Conservation (phyloP, 345 rosid species). For the Camelina sativa region DNA sequence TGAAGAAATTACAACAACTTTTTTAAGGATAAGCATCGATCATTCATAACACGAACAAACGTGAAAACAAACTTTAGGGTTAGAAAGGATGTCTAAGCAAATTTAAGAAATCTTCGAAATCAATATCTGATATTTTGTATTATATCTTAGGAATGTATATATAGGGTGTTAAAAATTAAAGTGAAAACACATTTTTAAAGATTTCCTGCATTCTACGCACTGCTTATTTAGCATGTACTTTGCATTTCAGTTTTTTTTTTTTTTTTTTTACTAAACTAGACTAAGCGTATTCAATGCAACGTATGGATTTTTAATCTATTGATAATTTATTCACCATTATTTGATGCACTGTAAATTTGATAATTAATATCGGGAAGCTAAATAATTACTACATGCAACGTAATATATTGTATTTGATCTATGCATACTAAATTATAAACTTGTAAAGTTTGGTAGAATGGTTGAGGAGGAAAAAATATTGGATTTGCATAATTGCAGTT, state of each 20-base stretch:
- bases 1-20: not conserved
- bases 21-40: not conserved
- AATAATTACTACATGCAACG: not conserved
- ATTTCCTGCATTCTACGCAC: not conserved
- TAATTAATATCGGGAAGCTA: not conserved
- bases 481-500: not conserved
- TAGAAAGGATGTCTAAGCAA: too few species aligned
- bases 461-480: not conserved
- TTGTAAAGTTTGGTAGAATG: not conserved
- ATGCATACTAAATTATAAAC: not conserved
- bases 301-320: not conserved
- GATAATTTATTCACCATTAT: not conserved
- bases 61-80: too few species aligned
- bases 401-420: not conserved
- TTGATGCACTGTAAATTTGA: not conserved
- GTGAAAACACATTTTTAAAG: not conserved
- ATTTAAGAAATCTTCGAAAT: too few species aligned
- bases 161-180: not conserved
- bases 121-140: too few species aligned
- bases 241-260: not conserved
- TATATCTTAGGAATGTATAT: too few species aligned
- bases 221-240: conserved; percentile 5
- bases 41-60: too few species aligned
- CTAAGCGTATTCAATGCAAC: not conserved
- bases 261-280: conserved; percentile 2